Conservation (phyloP, 2,329 filamentous ascomycete species). For the Fusarium chlamydosporum region DNA sequence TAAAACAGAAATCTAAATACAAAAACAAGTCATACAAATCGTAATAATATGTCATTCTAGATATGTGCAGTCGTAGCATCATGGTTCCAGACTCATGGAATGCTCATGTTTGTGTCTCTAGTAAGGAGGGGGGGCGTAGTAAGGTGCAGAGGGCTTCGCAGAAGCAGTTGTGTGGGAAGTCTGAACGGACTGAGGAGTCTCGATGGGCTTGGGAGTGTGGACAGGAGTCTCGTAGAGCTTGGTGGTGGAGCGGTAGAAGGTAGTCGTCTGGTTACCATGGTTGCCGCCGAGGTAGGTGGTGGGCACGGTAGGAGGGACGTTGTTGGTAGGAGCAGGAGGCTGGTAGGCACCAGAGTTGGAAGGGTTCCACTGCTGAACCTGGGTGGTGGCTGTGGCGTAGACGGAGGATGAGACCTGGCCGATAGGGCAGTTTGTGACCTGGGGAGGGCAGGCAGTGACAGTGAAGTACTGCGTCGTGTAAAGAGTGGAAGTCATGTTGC, state of each 20-base stretch:
- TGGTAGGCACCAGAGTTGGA: slow-evolving; percentile 12
- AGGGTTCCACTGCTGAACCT: slow-evolving; percentile 24
- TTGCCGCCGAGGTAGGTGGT: slow-evolving; percentile 1
- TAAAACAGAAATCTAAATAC: slow-evolving; percentile 26
- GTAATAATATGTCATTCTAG: slow-evolving; percentile 27
- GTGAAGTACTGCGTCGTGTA: slow-evolving; percentile 43
- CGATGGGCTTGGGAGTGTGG: slow-evolving; percentile 9
- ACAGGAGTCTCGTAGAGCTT: slow-evolving; percentile 30
- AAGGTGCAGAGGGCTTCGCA: slow-evolving; percentile 5
- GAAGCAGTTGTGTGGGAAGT: slow-evolving; percentile 10
- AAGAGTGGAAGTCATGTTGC: slow-evolving; percentile 35
- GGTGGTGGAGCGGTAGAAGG: slow-evolving; percentile 21
- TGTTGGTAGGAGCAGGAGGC: slow-evolving; percentile 13
- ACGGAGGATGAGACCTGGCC: slow-evolving; percentile 23
- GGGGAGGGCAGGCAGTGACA: slow-evolving; percentile 25
- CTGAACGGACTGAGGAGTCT: slow-evolving; percentile 1
- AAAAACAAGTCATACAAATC: slow-evolving; percentile 30
- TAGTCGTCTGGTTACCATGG: slow-evolving; percentile 23
- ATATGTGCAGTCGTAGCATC: slow-evolving; percentile 13
- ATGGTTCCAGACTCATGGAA: slow-evolving; percentile 33
- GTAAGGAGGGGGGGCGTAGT: slow-evolving; percentile 28
- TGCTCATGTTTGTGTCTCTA: slow-evolving; percentile 17
- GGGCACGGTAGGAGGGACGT: slow-evolving; percentile 4
- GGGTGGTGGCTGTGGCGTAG: slow-evolving; percentile 36
- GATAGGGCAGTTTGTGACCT: slow-evolving; percentile 27